These are phyloP conservation scores for Alternaria gansuensis DNA, from an alignment of 2,329 filamentous ascomycete species.

Conservation along the genomic window DNA sequence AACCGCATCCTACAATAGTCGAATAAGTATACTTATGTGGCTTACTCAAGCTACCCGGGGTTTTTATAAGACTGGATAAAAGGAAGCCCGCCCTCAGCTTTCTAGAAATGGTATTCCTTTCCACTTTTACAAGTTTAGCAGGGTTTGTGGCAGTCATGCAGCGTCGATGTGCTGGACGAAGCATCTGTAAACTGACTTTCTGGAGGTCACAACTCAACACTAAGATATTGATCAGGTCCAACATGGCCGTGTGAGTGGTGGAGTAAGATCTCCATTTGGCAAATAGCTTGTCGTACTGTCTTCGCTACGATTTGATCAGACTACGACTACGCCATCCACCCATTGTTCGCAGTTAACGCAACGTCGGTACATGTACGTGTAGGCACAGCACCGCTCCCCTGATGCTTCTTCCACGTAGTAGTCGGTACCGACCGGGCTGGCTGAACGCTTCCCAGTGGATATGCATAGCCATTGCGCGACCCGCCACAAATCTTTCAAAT, in stretches of 20 bases:
- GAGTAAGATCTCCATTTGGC: not conserved
- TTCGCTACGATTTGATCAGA: not conserved
- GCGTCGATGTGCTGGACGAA: not conserved
- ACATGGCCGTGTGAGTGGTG: not conserved
- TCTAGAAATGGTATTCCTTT: not conserved
- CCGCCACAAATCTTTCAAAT: not conserved
- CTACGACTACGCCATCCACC: not conserved
- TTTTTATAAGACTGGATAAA: slow-evolving; percentile 13
- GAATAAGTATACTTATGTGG: slow-evolving; percentile 1
- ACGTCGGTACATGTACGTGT: not conserved
- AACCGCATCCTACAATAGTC: not conserved
- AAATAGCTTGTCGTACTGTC: not conserved
- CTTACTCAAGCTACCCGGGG: not conserved
- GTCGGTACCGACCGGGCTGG: not conserved
- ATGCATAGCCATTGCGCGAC: not conserved
- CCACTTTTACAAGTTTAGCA: not conserved
- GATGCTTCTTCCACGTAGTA: not conserved
- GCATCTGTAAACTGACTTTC: not conserved
- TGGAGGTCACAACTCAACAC: not conserved
- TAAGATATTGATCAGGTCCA: not conserved
- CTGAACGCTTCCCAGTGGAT: not conserved
- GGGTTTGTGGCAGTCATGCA: not conserved
- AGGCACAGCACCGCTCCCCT: not conserved
- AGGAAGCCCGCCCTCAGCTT: not conserved
- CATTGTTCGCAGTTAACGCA: not conserved